These are phyloP conservation scores for Debaryomyces tyrocola DNA, from an alignment of 805 yeast genomes.

Conservation along the genomic window DNA sequence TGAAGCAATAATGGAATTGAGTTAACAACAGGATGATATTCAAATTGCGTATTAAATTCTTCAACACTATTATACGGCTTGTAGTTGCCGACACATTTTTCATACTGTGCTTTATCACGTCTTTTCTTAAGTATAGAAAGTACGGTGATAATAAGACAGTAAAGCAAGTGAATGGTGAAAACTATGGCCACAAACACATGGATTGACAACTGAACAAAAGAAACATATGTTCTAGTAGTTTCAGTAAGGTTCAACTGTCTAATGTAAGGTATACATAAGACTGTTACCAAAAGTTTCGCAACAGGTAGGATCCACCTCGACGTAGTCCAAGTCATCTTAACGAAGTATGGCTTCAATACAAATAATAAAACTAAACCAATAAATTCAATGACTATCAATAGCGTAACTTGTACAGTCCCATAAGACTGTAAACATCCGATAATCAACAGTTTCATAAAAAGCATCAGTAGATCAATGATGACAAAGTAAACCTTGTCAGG, in stretches of 20 bases:
- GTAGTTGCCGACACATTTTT: neutral
- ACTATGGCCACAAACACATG: conserved; percentile 35
- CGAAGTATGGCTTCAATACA: conserved; percentile 26
- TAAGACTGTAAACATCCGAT: conserved; percentile 45
- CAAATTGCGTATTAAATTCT: conserved; percentile 25
- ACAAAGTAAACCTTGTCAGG: conserved; percentile 43
- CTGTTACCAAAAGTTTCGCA: conserved; percentile 39
- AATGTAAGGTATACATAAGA: conserved; percentile 46
- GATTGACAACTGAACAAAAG: conserved; percentile 42
- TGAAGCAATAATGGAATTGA: neutral
- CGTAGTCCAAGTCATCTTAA: conserved; percentile 26
- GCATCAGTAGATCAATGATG: conserved; percentile 31
- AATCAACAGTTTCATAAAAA: conserved; percentile 37
- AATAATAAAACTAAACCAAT: conserved; percentile 22
- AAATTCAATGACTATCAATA: conserved; percentile 37
- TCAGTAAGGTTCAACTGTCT: conserved; percentile 35
- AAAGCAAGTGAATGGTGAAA: conserved; percentile 28
- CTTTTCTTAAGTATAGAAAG: conserved; percentile 16
- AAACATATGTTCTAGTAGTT: conserved; percentile 38
- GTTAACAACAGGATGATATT: conserved; percentile 20
- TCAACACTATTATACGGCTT: conserved; percentile 10
- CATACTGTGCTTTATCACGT: conserved; percentile 6
- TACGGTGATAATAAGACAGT: conserved; percentile 27
- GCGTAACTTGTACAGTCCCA: conserved; percentile 46
- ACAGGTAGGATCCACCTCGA: conserved; percentile 33